Evolutionary conservation across 1,284 basidiomycete genomes (phyloP).

Genomic region (Apiotrichum mycotoxinovorans): DNA sequence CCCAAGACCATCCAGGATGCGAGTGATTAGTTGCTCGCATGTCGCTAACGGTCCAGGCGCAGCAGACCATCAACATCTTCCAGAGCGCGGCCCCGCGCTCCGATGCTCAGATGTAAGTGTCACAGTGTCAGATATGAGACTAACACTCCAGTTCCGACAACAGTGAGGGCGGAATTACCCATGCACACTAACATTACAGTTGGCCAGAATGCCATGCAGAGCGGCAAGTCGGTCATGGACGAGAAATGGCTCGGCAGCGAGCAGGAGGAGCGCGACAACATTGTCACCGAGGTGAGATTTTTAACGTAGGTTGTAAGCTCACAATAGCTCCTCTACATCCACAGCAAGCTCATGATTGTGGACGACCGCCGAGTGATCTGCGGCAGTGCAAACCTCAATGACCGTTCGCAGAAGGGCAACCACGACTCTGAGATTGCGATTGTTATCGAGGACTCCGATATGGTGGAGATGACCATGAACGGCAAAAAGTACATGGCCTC

Average conservation of each 20-base stretch:
- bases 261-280: slow-evolving; percentile 74
- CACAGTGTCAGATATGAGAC: too few species aligned
- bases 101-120: slow-evolving; percentile 35
- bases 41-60: too few species aligned
- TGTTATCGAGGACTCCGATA: slow-evolving; percentile 76
- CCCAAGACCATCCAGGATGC: slow-evolving; percentile 61
- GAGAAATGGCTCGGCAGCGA: slow-evolving; percentile 79
- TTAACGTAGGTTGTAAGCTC: background rate
- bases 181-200: slow-evolving; percentile 56
- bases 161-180: background rate
- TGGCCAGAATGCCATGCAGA: slow-evolving; percentile 69
- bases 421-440: slow-evolving; percentile 91
- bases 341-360: slow-evolving; percentile 74
- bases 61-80: slow-evolving; percentile 62
- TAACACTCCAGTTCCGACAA: slow-evolving; percentile 8
- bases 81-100: slow-evolving; percentile 57
- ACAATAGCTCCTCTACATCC: slow-evolving; percentile 44
- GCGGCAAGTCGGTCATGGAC: slow-evolving; percentile 59
- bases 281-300: slow-evolving; percentile 71
- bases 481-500: slow-evolving; percentile 57
- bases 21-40: too few species aligned
- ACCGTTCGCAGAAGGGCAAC: slow-evolving; percentile 61
- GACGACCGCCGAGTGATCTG: slow-evolving; percentile 79
- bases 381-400: slow-evolving; percentile 63
- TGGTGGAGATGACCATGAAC: slow-evolving; percentile 73